These are phyloP conservation scores for Pythium volutum DNA, from an alignment of 352 stramenopile genomes.

Conservation along the genomic window DNA sequence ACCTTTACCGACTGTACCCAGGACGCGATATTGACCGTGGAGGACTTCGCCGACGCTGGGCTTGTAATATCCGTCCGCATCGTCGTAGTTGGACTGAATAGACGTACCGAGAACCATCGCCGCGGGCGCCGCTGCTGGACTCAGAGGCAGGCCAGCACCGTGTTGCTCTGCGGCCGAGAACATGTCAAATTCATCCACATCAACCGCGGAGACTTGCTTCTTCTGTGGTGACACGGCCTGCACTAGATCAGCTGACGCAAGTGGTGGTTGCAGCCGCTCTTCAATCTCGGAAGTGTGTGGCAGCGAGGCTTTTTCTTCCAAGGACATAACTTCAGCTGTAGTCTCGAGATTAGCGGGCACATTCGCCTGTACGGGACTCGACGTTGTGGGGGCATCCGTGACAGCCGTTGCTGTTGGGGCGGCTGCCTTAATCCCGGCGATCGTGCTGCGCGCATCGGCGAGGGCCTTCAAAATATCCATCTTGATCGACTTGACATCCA, in stretches of 20 bases:
- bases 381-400: background rate
- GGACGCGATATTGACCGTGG: conserved; percentile 89
- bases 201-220: conserved; percentile 15
- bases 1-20: conserved; percentile 94
- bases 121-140: conserved; percentile 29
- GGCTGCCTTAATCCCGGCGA: conserved; percentile 58
- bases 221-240: background rate
- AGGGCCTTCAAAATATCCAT: conserved; percentile 77
- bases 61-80: conserved; percentile 98
- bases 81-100: conserved; percentile 92
- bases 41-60: conserved; percentile 94
- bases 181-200: conserved; percentile 85
- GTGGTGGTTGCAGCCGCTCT: background rate
- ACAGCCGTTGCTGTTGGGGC: background rate
- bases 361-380: background rate
- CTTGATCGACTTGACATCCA: conserved; percentile 80
- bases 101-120: conserved; percentile 29
- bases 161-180: conserved; percentile 76
- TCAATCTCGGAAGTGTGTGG: background rate
- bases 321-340: background rate
- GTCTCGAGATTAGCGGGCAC: background rate
- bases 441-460: conserved; percentile 67
- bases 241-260: background rate
- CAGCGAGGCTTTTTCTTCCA: background rate
- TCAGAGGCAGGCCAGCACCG: conserved; percentile 30